Conservation (phyloP, 139 green algal species). For the Nannochloris sp. region DNA sequence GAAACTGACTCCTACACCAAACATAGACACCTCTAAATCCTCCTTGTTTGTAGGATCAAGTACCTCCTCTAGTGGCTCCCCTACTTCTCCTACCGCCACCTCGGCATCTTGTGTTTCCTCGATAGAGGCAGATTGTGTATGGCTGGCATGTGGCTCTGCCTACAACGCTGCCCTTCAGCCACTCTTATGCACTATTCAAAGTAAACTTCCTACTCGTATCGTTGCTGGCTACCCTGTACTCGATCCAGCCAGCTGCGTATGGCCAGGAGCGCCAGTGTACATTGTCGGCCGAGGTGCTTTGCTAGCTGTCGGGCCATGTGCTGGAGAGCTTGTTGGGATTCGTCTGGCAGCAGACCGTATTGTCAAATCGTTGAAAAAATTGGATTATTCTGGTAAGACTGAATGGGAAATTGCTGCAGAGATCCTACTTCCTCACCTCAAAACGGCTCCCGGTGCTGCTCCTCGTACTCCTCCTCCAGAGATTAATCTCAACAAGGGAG, state of each 20-base stretch:
- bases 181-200: conserved; percentile 1
- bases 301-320: conserved; percentile 13
- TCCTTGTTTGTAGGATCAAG: not conserved
- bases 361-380: not conserved
- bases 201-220: not conserved
- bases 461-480: not conserved
- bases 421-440: not conserved
- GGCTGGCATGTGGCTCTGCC: conserved; percentile 24
- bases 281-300: conserved; percentile 8
- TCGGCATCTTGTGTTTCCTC: not conserved
- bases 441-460: not conserved
- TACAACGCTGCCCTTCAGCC: conserved; percentile 7
- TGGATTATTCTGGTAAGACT: no score
- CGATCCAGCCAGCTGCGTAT: conserved; percentile 1
- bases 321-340: conserved; percentile 19
- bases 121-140: conserved; percentile 6
- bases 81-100: not conserved
- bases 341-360: conserved; percentile 22
- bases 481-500: not conserved
- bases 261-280: conserved; percentile 12
- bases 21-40: not conserved
- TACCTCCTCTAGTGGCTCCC: not conserved
- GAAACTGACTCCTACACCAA: not conserved
- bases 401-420: not conserved
- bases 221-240: conserved; percentile 17